Base-by-base conservation (phyloP, 2,329 filamentous ascomycete species). In the Cladosporium colombiae region DNA sequence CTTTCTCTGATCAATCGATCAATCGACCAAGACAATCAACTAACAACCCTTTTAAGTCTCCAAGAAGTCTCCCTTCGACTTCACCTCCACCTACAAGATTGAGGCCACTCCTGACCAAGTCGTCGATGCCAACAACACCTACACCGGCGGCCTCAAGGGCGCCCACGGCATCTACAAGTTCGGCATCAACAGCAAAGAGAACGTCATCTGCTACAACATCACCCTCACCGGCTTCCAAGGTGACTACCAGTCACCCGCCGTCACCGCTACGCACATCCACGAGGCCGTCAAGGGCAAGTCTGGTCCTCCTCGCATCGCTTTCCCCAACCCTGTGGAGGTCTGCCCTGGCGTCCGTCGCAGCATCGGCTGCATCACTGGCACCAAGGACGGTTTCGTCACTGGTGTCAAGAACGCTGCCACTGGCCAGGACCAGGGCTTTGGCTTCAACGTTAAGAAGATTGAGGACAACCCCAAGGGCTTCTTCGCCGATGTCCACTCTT, bases 261-360 rank as follows among this genome's bases (percentile, higher is more conserved):
- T 74, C 31, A 85, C 83, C 7, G 82, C 84, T 21, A 87, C 84
- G 1, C 84, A 86, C 74, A 83, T 86, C 68, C 84, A 86, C 74
- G 76, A 86, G 73, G 83, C 76, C 7, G 72, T 70, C 25, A 76
- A 74, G 65, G 83, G 83, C 67, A 75, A 74, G 59, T 70, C 80
- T 23, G 84, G 85, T 7, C 83, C 84, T 44, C 84, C 84, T 63
- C 78, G 84, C 70, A 77, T 85, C 66, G 81, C 80, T 3, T 83
- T 85, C 72, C 81, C 83, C 35, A 83, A 85, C 76, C 82, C 82
- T 1, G 65, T 63, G 35, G 35, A 59, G 25, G 71, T 76, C 11
- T 77, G 76, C 11, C 73, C 77, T n/a, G 73, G 75, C 23, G 71
- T 72, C 40, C 74, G 80, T 49, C 53, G 53, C 40, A 76, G 75